Conservation (phyloP, 305 asterid genomes). For the Ajuga reptans region DNA sequence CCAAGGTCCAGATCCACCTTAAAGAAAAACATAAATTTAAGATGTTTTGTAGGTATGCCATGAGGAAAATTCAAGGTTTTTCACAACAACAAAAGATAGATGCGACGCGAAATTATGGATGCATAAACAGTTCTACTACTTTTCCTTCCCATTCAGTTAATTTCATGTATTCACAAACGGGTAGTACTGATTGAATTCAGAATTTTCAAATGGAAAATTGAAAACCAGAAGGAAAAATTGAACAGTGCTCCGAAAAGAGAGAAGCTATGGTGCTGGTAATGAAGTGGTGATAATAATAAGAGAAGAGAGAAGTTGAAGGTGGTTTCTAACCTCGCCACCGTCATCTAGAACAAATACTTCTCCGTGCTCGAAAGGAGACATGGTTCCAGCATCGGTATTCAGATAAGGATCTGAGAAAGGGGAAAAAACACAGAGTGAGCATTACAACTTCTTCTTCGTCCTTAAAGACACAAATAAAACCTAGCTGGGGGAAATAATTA, state of each 20-base stretch:
- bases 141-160: background rate
- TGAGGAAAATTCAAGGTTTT: background rate
- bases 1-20: constrained; percentile 99
- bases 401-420: constrained; percentile 68
- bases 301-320: background rate
- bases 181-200: background rate
- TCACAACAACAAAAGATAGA: background rate
- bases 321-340: constrained; percentile 80
- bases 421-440: background rate
- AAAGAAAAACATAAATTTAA: constrained; percentile 22
- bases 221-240: background rate
- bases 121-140: background rate
- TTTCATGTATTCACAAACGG: background rate
- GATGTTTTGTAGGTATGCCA: constrained; percentile 17
- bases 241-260: background rate
- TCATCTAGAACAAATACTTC: constrained; percentile 91
- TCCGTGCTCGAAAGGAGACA: constrained; percentile 97
- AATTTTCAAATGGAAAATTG: background rate
- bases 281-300: no score
- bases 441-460: background rate
- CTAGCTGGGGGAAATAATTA: background rate
- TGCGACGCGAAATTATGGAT: background rate
- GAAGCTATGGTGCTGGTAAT: no score
- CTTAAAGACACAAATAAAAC: background rate
- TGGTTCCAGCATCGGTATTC: constrained; percentile 89